Base-by-base conservation (phyloP, 169 alveolate genomes). In the Plasmodium yoelii region DNA sequence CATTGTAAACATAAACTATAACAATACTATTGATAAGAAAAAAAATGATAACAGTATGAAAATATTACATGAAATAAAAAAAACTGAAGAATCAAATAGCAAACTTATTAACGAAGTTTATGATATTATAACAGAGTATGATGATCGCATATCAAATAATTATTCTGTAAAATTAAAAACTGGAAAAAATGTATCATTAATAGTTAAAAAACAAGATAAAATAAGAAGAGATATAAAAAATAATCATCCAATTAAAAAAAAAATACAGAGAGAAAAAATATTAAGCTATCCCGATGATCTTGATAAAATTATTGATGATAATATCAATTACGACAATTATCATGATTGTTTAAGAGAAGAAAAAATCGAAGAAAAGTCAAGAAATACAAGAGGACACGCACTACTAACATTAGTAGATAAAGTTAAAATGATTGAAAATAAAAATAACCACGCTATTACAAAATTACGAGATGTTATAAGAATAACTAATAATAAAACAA, bases 371-470 rank as follows among this genome's bases (percentile, higher is more conserved):
- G 88, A 75, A 61, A 75, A 56, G 28, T 22, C 88, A n/a, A 75
- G 61, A 75, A 75, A 75, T 63, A 63, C 75, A 7, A 75, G 88
- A 63, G 88, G 88, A 12, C 88, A 75, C 51, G 88, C 88, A 24
- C n/a, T 75, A 46, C 56, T 75, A 28, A 75, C 88, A 26, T 63
- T 75, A 63, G 88, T 75, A 19, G 88, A 75, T 15, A 75, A 75
- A 75, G 74, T 75, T 47, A 75, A 75, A 75, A 75, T 64, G 1
- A 75, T 75, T 5, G 88, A 75, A 75, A 75, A 46, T 63, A 75
- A 75, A 75, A 75, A 75, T 63, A 75, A 75, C 64, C 64, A 75
- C 44, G 77, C 64, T 61, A 19, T 75, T 47, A 13, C 88, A 0
- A 75, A 75, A 63, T 75, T 75, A 55, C 61, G 34, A 47, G 88